A percentile compares a stretch with the other conserved stretches of the same genome.
Conservation (phyloP, 768 basidiomycete genomes). For the Porphyrellus cyaneotinctus region DNA sequence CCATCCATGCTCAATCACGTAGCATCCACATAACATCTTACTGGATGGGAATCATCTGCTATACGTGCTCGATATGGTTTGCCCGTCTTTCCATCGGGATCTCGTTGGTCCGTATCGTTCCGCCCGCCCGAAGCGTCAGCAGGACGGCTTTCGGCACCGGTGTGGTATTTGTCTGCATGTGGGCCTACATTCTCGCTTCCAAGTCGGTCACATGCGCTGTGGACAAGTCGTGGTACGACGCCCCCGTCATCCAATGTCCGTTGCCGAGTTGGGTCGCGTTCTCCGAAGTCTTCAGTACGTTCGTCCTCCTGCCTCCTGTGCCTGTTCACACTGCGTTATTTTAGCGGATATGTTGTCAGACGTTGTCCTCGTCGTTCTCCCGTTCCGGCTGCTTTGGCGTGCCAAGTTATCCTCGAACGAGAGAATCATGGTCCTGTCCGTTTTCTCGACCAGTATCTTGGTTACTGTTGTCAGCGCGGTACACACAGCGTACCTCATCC, state of each 20-base stretch:
- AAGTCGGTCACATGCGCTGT: slow-evolving; percentile 41
- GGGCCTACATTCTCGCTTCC: slow-evolving; percentile 15
- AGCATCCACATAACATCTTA: slow-evolving; percentile 14
- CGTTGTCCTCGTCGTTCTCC: slow-evolving; percentile 41
- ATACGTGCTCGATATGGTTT: slow-evolving; percentile 27
- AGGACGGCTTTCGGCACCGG: background rate
- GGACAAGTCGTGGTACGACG: slow-evolving; percentile 36
- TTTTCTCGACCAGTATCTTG: slow-evolving; percentile 52
- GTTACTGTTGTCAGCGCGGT: slow-evolving; percentile 44
- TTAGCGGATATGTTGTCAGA: slow-evolving; percentile 49
- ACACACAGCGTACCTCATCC: slow-evolving; percentile 41
- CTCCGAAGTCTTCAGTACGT: slow-evolving; percentile 51
- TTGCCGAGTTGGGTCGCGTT: slow-evolving; percentile 46
- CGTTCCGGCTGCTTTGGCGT: slow-evolving; percentile 42
- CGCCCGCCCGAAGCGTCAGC: slow-evolving; percentile 10
- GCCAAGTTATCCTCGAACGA: slow-evolving; percentile 39
- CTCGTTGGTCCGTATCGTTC: slow-evolving; percentile 25
- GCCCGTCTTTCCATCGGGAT: slow-evolving; percentile 24
- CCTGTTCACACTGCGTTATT: background rate
- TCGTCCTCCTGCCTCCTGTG: background rate
- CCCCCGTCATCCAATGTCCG: slow-evolving; percentile 36
- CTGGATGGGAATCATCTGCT: slow-evolving; percentile 21
- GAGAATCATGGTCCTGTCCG: slow-evolving; percentile 38
- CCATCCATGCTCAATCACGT: slow-evolving; percentile 11
- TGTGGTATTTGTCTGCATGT: slow-evolving; percentile 15